phyloP scores from a whole-genome alignment of 2,329 filamentous ascomycete species.

The Pseudopithomyces chartarum region DNA sequence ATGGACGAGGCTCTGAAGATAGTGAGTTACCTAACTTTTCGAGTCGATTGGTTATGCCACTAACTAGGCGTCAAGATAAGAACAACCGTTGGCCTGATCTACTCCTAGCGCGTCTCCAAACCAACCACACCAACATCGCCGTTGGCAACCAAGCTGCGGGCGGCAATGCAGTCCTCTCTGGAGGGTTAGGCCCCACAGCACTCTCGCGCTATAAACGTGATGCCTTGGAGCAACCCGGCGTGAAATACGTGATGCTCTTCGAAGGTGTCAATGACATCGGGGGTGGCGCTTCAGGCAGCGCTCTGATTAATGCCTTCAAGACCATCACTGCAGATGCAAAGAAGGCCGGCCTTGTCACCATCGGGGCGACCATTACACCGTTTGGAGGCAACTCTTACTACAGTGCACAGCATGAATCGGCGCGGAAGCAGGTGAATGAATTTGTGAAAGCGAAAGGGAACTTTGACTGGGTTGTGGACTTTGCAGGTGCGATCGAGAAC shows the following conservation, averaged over 20 bases:
- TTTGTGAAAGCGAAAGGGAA: conserved; percentile 59
- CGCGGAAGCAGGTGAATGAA: conserved; percentile 61
- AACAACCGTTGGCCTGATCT: conserved; percentile 58
- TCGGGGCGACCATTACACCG: conserved; percentile 68
- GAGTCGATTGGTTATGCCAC: not conserved
- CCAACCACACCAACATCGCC: conserved; percentile 55
- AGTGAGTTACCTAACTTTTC: conserved; percentile 43
- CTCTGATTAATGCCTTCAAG: conserved; percentile 54
- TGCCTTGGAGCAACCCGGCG: conserved; percentile 61
- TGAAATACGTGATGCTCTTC: conserved; percentile 68
- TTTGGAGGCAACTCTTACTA: conserved; percentile 60
- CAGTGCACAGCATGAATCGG: conserved; percentile 59
- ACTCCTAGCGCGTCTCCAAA: conserved; percentile 52
- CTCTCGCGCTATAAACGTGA: conserved; percentile 70
- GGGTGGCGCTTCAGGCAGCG: not conserved
- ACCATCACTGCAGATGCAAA: conserved; percentile 61
- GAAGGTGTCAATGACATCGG: conserved; percentile 72
- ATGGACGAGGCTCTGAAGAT: conserved; percentile 64
- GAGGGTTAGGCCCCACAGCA: conserved; percentile 66
- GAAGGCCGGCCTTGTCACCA: conserved; percentile 58
- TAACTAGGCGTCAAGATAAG: conserved; percentile 2
- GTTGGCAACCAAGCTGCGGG: conserved; percentile 70
- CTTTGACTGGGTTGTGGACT: conserved; percentile 66
- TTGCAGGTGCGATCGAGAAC: conserved; percentile 60
- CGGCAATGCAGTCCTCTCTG: conserved; percentile 67